Base-by-base conservation (phyloP, 495 filamentous ascomycete species). In the Pseudevernia furfuracea region DNA sequence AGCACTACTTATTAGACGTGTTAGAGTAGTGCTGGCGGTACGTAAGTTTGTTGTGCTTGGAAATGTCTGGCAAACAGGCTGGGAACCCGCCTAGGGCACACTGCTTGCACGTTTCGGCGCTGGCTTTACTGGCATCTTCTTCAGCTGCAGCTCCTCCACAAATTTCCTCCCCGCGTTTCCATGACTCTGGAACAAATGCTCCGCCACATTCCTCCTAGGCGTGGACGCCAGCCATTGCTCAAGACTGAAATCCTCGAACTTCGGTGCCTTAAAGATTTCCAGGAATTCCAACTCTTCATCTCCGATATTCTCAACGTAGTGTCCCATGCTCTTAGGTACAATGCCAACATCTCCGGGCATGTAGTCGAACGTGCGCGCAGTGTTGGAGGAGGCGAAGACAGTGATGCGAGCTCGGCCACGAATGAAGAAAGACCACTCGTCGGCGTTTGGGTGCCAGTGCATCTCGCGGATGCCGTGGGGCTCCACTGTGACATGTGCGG, bases 351-450 rank as follows among this genome's bases (percentile, higher is more conserved):
- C 89, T 39, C 89, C 88, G 25, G 84, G 81, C 32, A 79, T 78
- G 72, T 85, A 91, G 73, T 92, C 89, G 71, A 91, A 92, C 0
- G 88, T 91, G 12, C 81, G 79, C 3, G 87, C 81, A 3, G 78
- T 71, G 0, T 73, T 71, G 0, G 84, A 81, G 0, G 87, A 84
- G 14, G 78, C 74, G 71, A 84, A 90, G 9, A 90, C 74, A 0
- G 87, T 90, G 21, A 88, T 85, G 4, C 89, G 80, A 0, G 82
- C 89, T 0, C 79, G 78, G 0, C 89, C 89, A 34, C 80, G 72
- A 57, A 91, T 81, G 76, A 92, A 91, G 74, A 87, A 92, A 3
- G 81, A 82, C 88, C 87, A 92, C 69, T 91, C 88, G 72, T 91
- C 88, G 28, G 82, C 83, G 12, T 80, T 81, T 0, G 87, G 85